Percentiles rank a stretch among this genome's conserved stretches.
These are phyloP conservation scores for Kodamaea leandrae DNA, from an alignment of 805 yeast genomes.

Conservation along the genomic window DNA sequence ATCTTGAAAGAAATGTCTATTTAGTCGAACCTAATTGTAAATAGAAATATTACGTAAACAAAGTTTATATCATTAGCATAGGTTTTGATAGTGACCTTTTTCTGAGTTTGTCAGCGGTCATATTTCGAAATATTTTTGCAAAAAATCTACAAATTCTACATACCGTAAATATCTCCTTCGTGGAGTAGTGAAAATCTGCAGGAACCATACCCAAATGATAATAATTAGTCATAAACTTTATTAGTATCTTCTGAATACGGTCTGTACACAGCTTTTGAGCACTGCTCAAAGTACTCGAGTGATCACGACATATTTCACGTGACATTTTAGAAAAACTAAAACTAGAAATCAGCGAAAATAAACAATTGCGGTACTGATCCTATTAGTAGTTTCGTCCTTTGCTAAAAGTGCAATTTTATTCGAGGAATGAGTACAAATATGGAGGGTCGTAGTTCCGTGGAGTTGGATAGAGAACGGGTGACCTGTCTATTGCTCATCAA, in stretches of 20 bases:
- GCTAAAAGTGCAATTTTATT: background rate
- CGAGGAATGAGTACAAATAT: conserved; percentile 7
- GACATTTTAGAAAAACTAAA: background rate
- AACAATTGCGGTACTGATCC: conserved; percentile 1
- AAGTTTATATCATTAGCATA: too few species aligned
- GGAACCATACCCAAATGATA: too few species aligned
- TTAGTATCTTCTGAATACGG: too few species aligned
- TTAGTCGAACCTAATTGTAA: background rate
- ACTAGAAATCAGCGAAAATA: conserved; percentile 1
- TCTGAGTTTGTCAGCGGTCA: too few species aligned
- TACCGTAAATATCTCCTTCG: too few species aligned
- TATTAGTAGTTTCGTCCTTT: background rate
- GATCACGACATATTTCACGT: background rate
- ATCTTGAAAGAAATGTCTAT: conserved; percentile 16
- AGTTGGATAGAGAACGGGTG: conserved; percentile 40
- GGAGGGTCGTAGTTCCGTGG: conserved; percentile 15
- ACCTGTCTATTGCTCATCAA: conserved; percentile 42
- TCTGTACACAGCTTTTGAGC: too few species aligned
- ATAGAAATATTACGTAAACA: conserved; percentile 2
- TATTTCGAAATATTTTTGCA: too few species aligned
- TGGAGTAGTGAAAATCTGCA: too few species aligned
- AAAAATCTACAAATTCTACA: too few species aligned
- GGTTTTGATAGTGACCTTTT: too few species aligned
- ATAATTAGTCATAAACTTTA: too few species aligned
- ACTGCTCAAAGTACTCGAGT: too few species aligned